These are phyloP conservation scores for Thoreauomyces humboldtii DNA, from an alignment of 192 early-diverging fungal genomes.

Conservation along the genomic window DNA sequence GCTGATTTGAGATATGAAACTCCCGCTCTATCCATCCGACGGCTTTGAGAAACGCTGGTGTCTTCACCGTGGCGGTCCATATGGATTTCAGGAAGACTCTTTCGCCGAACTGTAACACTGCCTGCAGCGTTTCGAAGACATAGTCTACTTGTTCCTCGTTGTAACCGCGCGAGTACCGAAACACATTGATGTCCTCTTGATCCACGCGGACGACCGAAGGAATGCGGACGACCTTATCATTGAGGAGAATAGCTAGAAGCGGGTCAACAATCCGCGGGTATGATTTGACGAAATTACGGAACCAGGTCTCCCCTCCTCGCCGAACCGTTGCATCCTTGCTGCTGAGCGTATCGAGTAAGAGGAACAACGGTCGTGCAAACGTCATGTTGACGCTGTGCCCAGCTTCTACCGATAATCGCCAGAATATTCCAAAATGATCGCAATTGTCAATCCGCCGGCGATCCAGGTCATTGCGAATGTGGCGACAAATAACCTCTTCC, in stretches of 20 bases:
- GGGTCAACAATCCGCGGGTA: conserved; percentile 62
- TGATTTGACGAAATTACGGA: conserved; percentile 60
- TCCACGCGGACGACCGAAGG: not conserved
- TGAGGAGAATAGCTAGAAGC: conserved; percentile 39
- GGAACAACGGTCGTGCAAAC: conserved; percentile 74
- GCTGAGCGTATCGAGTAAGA: conserved; percentile 71
- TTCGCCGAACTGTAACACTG: conserved; percentile 55
- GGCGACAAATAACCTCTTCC: conserved; percentile 55
- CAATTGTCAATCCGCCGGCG: conserved; percentile 39
- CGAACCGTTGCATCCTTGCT: conserved; percentile 52
- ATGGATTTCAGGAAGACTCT: conserved; percentile 49
- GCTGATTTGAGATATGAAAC: not conserved
- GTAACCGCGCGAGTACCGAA: conserved; percentile 58
- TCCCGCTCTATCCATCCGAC: conserved; percentile 1
- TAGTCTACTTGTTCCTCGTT: conserved; percentile 69
- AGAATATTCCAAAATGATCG: conserved; percentile 69
- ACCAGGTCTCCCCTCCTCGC: conserved; percentile 68
- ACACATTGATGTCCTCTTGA: conserved; percentile 28
- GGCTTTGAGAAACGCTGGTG: not conserved
- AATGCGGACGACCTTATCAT: conserved; percentile 24
- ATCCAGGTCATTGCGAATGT: conserved; percentile 23
- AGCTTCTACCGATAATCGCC: conserved; percentile 45
- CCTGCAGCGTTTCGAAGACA: conserved; percentile 54
- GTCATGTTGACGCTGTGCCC: conserved; percentile 36
- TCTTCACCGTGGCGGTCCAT: conserved; percentile 23